Evolutionary conservation across 1,139 yeast genomes (phyloP), one percentile per base, ranked within the genome.

Genomic region (Diutina sp.): DNA sequence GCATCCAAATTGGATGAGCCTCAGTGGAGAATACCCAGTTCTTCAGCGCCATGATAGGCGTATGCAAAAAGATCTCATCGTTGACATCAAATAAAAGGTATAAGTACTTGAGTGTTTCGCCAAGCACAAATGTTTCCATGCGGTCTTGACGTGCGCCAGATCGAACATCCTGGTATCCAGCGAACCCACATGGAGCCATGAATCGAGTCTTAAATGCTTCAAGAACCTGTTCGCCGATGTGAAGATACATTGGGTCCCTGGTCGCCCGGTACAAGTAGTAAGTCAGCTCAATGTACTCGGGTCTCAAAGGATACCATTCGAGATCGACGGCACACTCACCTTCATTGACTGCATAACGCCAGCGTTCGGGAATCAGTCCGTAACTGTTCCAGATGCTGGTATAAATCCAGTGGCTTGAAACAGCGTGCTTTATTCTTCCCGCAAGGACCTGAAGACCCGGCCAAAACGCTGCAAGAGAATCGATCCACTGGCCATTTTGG

Each of bases 261-360:
- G 97, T 91, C 1, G 97, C 96, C 55, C 87, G 74, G 65, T 87
- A 90, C 21, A 91, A 71, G 64, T 85, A 85, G 67, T 90, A 91
- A 0, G 95, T 89, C 0, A 96, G 87, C 66, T 91, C 98, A 47
- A 89, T 77, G 63, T 90, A 89, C 64, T 91, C 98, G 0, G 98
- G 98, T 57, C 98, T 71, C 56, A 91, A 72, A 1, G 97, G 96
- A 65, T 90, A 91, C 97, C 97, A 90, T 66, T 88, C 96, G 51
- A 91, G 71, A 0, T 79, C 74, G 1, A 84, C 69, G 0, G 80
- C 64, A 3, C n/a, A 21, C 6, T 35, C 28, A 5, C 54, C 55
- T 29, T 51, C 54, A 14, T 21, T 21, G 57, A 12, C 56, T 55
- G 3, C 61, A 50, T 18, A 57, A 55, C 78, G 76, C 97, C 97